Conservation (phyloP, 1,284 basidiomycete species). For the Trametes pubescens region DNA sequence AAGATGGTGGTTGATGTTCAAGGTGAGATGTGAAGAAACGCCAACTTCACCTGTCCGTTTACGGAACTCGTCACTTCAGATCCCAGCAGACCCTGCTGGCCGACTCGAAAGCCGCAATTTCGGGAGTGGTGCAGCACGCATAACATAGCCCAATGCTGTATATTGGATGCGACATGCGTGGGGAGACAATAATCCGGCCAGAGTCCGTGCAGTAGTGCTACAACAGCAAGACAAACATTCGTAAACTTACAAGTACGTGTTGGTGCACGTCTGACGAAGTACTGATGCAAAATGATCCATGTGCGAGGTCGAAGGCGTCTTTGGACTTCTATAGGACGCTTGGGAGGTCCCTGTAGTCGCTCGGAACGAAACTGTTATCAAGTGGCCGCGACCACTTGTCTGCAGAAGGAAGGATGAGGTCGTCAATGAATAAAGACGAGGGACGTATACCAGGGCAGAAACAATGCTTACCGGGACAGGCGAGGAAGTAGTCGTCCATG, state of each 20-base stretch:
- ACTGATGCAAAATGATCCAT: neutral
- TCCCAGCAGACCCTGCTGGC: too few relatives aligned
- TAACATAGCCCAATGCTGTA: neutral
- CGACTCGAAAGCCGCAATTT: too few relatives aligned
- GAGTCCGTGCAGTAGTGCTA: slow-evolving; percentile 8
- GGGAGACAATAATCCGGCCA: neutral
- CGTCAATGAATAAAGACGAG: neutral
- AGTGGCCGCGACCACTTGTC: slow-evolving; percentile 50
- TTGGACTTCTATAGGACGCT: slow-evolving; percentile 40
- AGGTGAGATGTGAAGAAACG: neutral
- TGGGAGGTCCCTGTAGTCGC: slow-evolving; percentile 40
- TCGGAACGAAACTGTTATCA: slow-evolving; percentile 41
- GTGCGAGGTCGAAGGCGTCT: neutral
- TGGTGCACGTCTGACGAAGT: neutral
- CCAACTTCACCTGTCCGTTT: neutral
- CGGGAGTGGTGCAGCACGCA: too few relatives aligned
- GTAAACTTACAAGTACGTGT: neutral
- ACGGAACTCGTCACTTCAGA: neutral
- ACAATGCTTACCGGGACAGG: slow-evolving; percentile 65
- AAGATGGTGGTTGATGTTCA: neutral
- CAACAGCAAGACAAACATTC: neutral
- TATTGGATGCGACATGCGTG: neutral
- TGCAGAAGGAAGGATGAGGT: slow-evolving; percentile 26
- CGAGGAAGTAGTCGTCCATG: slow-evolving; percentile 73
- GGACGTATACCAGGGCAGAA: neutral